Evolutionary conservation across 192 early-diverging fungal genomes (phyloP), one percentile per base, ranked within the genome.

Genomic region (Lobulomyces angularis): DNA sequence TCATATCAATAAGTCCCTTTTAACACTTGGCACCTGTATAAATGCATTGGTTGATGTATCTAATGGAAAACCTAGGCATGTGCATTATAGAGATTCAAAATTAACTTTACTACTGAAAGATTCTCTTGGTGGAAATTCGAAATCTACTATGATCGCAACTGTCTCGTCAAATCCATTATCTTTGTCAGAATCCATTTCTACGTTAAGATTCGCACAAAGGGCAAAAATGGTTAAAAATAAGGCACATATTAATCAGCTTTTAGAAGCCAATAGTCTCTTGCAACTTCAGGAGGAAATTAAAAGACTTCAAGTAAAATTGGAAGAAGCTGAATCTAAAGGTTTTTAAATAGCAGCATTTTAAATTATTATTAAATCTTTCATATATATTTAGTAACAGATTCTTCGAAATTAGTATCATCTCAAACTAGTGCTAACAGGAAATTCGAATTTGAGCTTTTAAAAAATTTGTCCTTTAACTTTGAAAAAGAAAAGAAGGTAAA

Each of bases 1-100:
- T 8, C 87, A 86, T 34, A 96, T 96, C 68, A 96, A 96, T 63
- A 83, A 84, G 51, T 89, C 86, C 8, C 58, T 96, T 20, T 86
- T 86, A 0, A 82, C 86, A 0, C 62, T 95, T 23, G 91, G 91
- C 4, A 95, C 92, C 51, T 89, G 92, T 28, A 95, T 95, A 25
- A 83, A 84, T 3, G 83, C 83, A 16, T 60, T 95, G 26, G 86
- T 85, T 14, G 86, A 83, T 29, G 71, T 66, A 41, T 27, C 57
- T 6, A 46, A 59, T 11, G n/a, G n/a, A n/a, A 34, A n/a, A 55
- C 42, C 26, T 65, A 71, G 48, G 35, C 58, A 0, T 87, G 72
- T 95, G 16, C 88, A 88, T 2, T 95, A 95, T 52, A 68, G 91
- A 19, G 91, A 95, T 56, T 93, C 89, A 9, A 81, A 83, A 57